Base-by-base conservation (phyloP, 345 rosid genomes). In the Iberis pinnata region DNA sequence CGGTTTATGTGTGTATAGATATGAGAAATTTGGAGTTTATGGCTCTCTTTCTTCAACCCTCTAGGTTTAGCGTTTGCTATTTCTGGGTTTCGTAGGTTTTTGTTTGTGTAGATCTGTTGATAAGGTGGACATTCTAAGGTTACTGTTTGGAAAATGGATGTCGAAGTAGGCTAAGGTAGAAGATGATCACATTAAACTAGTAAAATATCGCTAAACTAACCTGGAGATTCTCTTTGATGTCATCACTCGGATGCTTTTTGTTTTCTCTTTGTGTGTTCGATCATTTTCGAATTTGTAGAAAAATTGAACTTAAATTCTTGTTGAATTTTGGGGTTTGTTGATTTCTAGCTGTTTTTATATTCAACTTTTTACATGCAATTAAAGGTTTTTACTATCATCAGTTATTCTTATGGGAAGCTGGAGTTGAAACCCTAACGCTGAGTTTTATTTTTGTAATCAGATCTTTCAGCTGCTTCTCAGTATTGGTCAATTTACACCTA, bases 141-240 rank as follows among this genome's bases (percentile, higher is more conserved):
- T 45, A 64, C 65, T 63, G 60, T 60, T 54, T 58, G 12, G 33
- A 29, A 22, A 69, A 12, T 56, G 66, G 68, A 69, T 58, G 74
- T 73, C 43, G 49, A 20, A n/a, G 7, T 61, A 55, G 65, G n/a
- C 63, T 57, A 11, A 8, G 12, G 40, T 25, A 33, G 41, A 57
- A 49, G 46, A 56, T 33, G 70, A 57, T 56, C 63, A 57, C 69
- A 64, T 56, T 64, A 16, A 16, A 11, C 49, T 19, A 13, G 22
- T 20, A 4, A 9, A 27, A 7, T 18, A 12, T 18, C 3, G 9
- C 27, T 29, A 12, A 19, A 14, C 20, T 31, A 56, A 32, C 20
- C 8, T 44, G 14, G 43, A 59, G 45, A 41, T 43, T n/a, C 53
- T 43, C 62, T 35, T 36, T 44, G 24, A 9, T 62, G n/a, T 62